Conservation (phyloP, 2,329 filamentous ascomycete species). For the Mycocentrospora acerina region DNA sequence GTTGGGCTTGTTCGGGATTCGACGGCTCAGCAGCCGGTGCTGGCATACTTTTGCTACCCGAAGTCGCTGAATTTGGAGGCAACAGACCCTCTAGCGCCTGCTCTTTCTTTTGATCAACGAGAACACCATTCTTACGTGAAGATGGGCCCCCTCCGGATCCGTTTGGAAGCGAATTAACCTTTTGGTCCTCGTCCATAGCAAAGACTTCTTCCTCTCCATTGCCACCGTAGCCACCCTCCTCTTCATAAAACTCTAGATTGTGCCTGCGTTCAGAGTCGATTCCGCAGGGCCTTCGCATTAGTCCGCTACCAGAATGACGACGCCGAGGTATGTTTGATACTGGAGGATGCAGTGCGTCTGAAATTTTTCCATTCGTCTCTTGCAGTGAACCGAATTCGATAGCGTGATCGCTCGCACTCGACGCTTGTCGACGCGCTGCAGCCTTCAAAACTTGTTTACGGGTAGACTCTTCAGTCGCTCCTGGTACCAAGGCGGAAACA, state of each 20-base stretch:
- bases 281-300: slow-evolving; percentile 70
- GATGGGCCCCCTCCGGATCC: slow-evolving; percentile 4
- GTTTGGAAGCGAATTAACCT: slow-evolving; percentile 10
- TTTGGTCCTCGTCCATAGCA: slow-evolving; percentile 60
- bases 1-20: slow-evolving; percentile 50
- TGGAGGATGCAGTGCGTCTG: slow-evolving; percentile 33
- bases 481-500: slow-evolving; percentile 29
- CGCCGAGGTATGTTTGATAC: slow-evolving; percentile 50
- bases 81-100: slow-evolving; percentile 25
- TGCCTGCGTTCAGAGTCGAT: slow-evolving; percentile 66
- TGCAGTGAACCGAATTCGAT: slow-evolving; percentile 12
- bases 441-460: slow-evolving; percentile 47
- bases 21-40: slow-evolving; percentile 20
- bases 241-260: slow-evolving; percentile 88
- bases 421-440: slow-evolving; percentile 39
- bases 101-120: background rate
- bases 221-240: slow-evolving; percentile 81
- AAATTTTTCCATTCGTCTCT: slow-evolving; percentile 5
- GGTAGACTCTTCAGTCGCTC: slow-evolving; percentile 38
- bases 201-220: slow-evolving; percentile 75
- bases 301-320: slow-evolving; percentile 83
- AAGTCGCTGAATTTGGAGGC: slow-evolving; percentile 33
- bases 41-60: slow-evolving; percentile 10
- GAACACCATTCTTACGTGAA: background rate
- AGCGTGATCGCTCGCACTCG: slow-evolving; percentile 16